Evolutionary conservation across 208 protist species (phyloP).

Genomic region (Acanthamoeba triangularis): DNA sequence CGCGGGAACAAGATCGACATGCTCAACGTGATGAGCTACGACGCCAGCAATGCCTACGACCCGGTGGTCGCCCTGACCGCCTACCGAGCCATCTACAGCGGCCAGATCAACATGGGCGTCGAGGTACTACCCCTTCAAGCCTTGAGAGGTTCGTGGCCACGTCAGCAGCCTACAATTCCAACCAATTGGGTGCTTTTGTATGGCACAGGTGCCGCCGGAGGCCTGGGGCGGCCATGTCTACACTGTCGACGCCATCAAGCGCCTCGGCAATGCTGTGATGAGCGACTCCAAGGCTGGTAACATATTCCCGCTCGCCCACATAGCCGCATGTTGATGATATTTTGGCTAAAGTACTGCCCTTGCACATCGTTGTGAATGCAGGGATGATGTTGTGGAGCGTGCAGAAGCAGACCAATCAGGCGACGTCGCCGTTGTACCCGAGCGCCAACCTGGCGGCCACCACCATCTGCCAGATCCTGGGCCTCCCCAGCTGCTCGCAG

Average conservation of each 20-base stretch:
- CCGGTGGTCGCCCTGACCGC: not conserved
- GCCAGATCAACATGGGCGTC: slow-evolving; percentile 1
- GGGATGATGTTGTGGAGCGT: slow-evolving; percentile 23
- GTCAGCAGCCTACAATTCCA: no score
- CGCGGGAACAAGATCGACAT: not conserved
- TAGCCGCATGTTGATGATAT: not conserved
- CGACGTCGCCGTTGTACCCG: not conserved
- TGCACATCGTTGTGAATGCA: no score
- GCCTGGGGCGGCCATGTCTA: not conserved
- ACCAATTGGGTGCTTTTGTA: no score
- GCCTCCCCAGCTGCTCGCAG: not conserved
- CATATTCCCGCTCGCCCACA: no score
- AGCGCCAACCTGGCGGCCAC: not conserved
- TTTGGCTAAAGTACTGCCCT: not conserved
- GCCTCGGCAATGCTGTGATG: not conserved
- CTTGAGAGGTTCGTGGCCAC: no score
- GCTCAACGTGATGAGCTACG: slow-evolving; percentile 44
- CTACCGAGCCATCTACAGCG: slow-evolving; percentile 1
- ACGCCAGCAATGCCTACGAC: not conserved
- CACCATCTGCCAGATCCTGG: not conserved
- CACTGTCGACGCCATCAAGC: not conserved
- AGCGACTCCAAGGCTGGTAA: not conserved
- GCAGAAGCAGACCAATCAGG: slow-evolving; percentile 21
- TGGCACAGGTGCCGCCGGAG: not conserved
- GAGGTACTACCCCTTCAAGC: not conserved